Conservation (phyloP, 768 basidiomycete genomes). For the Boletus subparvulus region DNA sequence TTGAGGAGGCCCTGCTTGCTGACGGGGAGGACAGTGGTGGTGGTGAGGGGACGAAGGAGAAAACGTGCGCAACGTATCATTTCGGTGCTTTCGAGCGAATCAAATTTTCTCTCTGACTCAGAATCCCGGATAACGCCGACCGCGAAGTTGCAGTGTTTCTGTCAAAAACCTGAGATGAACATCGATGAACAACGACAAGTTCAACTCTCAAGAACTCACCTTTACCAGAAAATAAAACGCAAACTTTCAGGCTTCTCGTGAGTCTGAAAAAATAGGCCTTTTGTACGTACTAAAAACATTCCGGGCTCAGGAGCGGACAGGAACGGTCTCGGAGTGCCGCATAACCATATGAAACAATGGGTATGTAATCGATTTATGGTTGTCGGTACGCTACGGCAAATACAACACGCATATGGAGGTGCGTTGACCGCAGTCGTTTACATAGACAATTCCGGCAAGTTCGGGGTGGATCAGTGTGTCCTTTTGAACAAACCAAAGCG, state of each 20-base stretch:
- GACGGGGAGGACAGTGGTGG: conserved; percentile 26
- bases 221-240: background rate
- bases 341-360: too few species aligned
- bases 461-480: background rate
- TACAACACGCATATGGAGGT: background rate
- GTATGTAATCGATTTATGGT: too few species aligned
- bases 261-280: background rate
- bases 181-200: background rate
- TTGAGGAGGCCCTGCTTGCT: conserved; percentile 6
- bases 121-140: conserved; percentile 26
- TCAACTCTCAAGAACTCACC: background rate
- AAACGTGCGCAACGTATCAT: conserved; percentile 34
- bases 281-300: background rate
- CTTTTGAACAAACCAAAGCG: conserved; percentile 42
- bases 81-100: conserved; percentile 5
- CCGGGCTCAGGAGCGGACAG: background rate
- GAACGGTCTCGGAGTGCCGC: background rate
- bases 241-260: too few species aligned
- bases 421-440: background rate
- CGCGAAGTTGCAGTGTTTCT: too few species aligned
- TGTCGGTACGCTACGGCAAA: too few species aligned
- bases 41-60: conserved; percentile 27
- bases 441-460: background rate
- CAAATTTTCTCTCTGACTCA: conserved; percentile 12
- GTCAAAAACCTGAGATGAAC: background rate